Evolutionary conservation across 1,284 basidiomycete genomes (phyloP).

Genomic region (Cutaneotrichosporon dermatis): DNA sequence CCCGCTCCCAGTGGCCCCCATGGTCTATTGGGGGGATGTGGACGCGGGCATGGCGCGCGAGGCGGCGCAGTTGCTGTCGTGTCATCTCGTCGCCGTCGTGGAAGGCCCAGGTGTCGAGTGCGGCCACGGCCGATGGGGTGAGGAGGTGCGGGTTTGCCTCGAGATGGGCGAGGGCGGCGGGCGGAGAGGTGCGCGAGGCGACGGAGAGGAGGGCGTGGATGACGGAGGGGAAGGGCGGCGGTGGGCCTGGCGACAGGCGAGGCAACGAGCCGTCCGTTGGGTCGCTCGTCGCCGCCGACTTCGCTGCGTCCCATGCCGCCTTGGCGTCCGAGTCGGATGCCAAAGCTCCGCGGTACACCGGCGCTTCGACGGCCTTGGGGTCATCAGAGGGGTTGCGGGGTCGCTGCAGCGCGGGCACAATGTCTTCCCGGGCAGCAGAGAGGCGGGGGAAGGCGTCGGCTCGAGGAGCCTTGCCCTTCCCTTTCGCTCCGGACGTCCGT

Average conservation of each 20-base stretch:
- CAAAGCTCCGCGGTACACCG: background rate
- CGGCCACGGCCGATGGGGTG: background rate
- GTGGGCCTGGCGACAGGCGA: background rate
- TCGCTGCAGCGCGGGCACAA: background rate
- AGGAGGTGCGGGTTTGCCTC: background rate
- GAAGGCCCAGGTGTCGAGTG: constrained; percentile 4
- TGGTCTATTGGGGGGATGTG: background rate
- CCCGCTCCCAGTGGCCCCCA: background rate
- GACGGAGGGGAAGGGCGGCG: background rate
- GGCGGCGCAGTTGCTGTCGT: background rate
- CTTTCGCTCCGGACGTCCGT: too few relatives aligned
- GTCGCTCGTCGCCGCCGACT: too few relatives aligned
- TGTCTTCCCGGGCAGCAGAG: too few relatives aligned
- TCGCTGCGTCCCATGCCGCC: background rate
- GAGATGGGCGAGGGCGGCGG: background rate
- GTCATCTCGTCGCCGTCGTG: constrained; percentile 1
- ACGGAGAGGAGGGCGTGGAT: constrained; percentile 5
- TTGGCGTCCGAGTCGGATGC: background rate
- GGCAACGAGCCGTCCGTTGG: too few relatives aligned
- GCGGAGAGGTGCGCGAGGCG: background rate
- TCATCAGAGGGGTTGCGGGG: too few relatives aligned
- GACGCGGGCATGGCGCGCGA: background rate
- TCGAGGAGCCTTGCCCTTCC: too few relatives aligned
- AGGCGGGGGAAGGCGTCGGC: too few relatives aligned
- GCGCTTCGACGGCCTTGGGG: background rate